phyloP scores from a whole-genome alignment of 306 rosid species.

The Prunus armeniaca region DNA sequence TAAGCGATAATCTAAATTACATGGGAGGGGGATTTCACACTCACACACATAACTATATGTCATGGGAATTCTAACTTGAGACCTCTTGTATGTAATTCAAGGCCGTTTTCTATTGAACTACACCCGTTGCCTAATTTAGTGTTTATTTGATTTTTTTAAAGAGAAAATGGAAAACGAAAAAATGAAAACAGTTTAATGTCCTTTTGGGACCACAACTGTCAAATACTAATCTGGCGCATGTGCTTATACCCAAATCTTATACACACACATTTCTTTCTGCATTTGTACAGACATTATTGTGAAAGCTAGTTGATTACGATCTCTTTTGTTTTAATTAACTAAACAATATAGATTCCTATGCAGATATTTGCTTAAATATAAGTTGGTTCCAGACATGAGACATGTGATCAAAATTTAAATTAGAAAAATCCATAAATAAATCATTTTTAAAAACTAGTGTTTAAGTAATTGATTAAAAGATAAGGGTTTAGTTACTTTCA shows the following conservation, averaged over 20 bases:
- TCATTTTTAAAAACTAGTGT: background rate
- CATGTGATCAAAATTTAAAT: background rate
- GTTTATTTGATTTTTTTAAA: too few relatives aligned
- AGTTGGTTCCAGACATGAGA: background rate
- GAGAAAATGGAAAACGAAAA: background rate
- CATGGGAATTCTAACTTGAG: too few relatives aligned
- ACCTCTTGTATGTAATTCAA: rapidly evolving
- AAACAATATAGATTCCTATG: background rate
- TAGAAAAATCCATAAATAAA: background rate
- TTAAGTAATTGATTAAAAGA: background rate
- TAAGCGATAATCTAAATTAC: too few relatives aligned
- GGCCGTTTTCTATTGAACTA: too few relatives aligned
- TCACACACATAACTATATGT: too few relatives aligned
- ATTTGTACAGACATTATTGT: background rate
- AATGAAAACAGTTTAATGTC: background rate
- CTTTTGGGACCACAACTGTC: background rate
- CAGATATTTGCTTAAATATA: background rate
- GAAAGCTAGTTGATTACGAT: background rate
- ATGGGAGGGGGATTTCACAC: too few relatives aligned
- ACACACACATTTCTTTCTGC: background rate
- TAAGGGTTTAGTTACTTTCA: background rate
- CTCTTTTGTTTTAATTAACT: background rate
- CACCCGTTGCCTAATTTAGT: background rate
- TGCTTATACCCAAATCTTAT: background rate
- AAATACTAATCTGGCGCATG: background rate